Conservation (phyloP, 495 filamentous ascomycete genomes). For the Aspergillus steynii region DNA sequence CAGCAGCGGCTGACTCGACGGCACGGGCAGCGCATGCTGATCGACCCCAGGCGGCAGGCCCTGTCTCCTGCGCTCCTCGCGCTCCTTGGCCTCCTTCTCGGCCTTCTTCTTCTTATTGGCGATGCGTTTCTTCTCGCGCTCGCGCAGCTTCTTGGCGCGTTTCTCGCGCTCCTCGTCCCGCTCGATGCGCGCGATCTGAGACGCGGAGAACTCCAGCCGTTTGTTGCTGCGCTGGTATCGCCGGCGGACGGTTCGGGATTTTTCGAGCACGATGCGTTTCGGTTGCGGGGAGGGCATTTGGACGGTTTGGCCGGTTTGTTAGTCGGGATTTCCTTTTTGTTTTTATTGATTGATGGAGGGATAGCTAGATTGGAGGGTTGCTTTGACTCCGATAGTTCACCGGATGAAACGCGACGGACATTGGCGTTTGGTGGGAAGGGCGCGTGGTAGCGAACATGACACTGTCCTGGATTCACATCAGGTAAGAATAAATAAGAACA, state of each 20-base stretch:
- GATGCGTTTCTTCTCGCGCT: slow-evolving; percentile 40
- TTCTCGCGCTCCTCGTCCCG: slow-evolving; percentile 43
- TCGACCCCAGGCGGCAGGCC: slow-evolving; percentile 38
- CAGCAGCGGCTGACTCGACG: slow-evolving; percentile 50
- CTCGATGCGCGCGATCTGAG: slow-evolving; percentile 45
- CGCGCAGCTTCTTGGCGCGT: slow-evolving; percentile 42
- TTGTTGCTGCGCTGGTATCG: slow-evolving; percentile 52
- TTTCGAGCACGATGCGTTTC: slow-evolving; percentile 45
- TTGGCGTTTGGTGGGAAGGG: neutral
- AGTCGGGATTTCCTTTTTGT: neutral
- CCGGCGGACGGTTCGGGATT: slow-evolving; percentile 45
- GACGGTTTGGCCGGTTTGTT: neutral
- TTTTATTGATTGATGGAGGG: neutral
- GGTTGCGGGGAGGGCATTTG: slow-evolving; percentile 17
- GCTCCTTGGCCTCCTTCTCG: slow-evolving; percentile 43
- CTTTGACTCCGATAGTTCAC: no score
- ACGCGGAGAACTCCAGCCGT: slow-evolving; percentile 41
- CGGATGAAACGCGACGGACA: neutral
- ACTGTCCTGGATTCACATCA: slow-evolving; percentile 15
- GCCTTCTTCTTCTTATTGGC: slow-evolving; percentile 47
- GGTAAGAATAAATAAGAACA: neutral
- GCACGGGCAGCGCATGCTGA: slow-evolving; percentile 37
- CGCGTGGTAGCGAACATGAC: slow-evolving; percentile 7
- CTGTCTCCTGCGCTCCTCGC: slow-evolving; percentile 42
- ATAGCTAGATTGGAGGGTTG: neutral